Evolutionary conservation across 2,329 filamentous ascomycete genomes (phyloP), one percentile per base, ranked within the genome.

Genomic region (Talaromyces pinophilus): DNA sequence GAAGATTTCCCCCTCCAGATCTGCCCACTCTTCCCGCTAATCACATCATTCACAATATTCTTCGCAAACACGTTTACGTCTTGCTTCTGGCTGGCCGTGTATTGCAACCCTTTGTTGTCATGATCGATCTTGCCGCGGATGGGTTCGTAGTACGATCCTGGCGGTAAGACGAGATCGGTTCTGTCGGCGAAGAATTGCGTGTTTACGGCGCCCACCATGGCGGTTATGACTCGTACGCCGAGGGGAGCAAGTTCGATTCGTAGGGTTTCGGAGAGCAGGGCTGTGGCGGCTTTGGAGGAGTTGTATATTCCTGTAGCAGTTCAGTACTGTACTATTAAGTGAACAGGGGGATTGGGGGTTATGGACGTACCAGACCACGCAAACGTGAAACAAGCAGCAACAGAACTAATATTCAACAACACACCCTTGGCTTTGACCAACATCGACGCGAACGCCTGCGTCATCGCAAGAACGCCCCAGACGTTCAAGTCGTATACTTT

Each of bases 321-420:
- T 55, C 17, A 55, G 2, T 15, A 54, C 25, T 25, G 15, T 22
- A 46, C 19, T 15, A 4, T 15, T 22, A 25, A 52, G 13, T 30
- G 22, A 3, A 17, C 11, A n/a, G 50, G 7, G 7, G 25, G 30
- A 8, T 30, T 30, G 5, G 4, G 28, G 15, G 28, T 10, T 71
- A 48, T 6, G 48, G 13, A n/a, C 67, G 69, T 40, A 52, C 44
- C 61, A 63, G 75, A 71, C 63, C 73, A 79, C 0, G 80, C 77
- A 7, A 38, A 38, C 5, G 54, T 35, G 40, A 57, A 57, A 40
- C 54, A 57, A 25, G 73, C 68, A 19, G 72, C 71, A 17, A 79
- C 67, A 19, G 77, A 79, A 5, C 75, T 76, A 52, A 80, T 72
- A 70, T 82, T 81, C 6, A 79, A 75, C 28, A 82, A 70, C 38